Evolutionary conservation across 2,329 filamentous ascomycete genomes (phyloP).

Genomic region (Didymella exigua): DNA sequence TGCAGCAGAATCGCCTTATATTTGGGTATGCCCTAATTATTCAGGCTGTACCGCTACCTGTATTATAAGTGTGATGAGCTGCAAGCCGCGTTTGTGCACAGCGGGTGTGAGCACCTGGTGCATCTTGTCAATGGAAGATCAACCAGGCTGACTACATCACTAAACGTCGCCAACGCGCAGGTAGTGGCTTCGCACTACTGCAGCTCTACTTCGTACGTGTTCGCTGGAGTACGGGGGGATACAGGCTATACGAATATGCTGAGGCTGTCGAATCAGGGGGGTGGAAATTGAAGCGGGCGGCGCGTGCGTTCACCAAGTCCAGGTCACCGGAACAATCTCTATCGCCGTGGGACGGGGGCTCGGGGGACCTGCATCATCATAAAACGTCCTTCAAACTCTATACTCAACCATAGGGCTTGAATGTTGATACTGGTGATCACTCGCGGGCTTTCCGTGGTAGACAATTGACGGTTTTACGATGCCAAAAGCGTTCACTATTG

Average conservation of each 20-base stretch:
- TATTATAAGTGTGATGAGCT: constrained; percentile 14
- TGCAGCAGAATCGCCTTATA: constrained; percentile 13
- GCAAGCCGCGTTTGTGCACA: constrained; percentile 11
- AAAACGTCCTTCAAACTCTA: constrained; percentile 4
- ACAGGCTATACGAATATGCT: constrained; percentile 10
- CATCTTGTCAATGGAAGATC: constrained; percentile 6
- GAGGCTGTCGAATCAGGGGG: constrained; percentile 23
- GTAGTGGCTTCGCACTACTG: constrained; percentile 1
- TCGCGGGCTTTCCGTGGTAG: background rate
- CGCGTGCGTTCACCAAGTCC: constrained; percentile 22
- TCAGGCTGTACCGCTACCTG: background rate
- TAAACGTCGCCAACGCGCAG: background rate
- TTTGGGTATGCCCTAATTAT: constrained; percentile 1
- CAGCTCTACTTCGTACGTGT: constrained; percentile 6
- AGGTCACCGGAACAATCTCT: constrained; percentile 27
- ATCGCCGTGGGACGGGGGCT: constrained; percentile 19
- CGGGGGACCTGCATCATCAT: constrained; percentile 7
- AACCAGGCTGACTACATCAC: background rate
- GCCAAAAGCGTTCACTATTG: background rate
- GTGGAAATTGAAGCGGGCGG: constrained; percentile 25
- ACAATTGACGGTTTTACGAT: background rate
- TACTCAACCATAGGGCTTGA: background rate
- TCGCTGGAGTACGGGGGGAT: constrained; percentile 7
- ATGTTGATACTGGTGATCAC: background rate
- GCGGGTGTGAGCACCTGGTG: constrained; percentile 3